Base-by-base conservation (phyloP, 2,329 filamentous ascomycete genomes). In the Stachybotrys elegans region DNA sequence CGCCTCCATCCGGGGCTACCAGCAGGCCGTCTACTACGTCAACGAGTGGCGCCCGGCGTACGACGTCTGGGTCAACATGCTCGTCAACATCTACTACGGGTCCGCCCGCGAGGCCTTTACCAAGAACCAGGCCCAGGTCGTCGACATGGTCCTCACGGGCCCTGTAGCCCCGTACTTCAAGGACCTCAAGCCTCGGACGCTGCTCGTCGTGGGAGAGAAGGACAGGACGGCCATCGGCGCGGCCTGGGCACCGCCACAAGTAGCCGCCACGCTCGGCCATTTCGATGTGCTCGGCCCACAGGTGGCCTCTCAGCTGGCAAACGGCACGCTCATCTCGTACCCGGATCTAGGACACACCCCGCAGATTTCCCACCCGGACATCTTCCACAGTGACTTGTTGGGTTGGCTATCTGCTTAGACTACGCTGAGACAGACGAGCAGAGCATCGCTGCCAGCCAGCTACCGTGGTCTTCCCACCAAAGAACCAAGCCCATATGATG, bases 221-320 rank as follows among this genome's bases (percentile, higher is more conserved):
- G 76, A 79, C 47, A 74, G 63, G 29, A 79, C 76, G 3, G 76
- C 75, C 14, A 73, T 79, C 40, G 76, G 76, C 0, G 73, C 73
- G 52, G 65, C 68, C 41, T 79, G 75, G 74, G 64, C 69, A 11
- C 62, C 69, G 0, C 61, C 65, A 0, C 65, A 65, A 2, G 67
- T 76, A 13, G 65, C 69, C 35, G 64, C 59, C 6, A 60, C 58
- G 50, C 52, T 79, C 13, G 76, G 75, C 0, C 67, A 71, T 49
- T 79, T 76, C 47, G 61, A 70, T 40, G 55, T 72, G 4, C 57
- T 80, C 11, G 75, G 75, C 0, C 68, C 67, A n/a, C 51, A 67
- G 46, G 67, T 70, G 0, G 66, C 65, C 7, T 61, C 55, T 0
- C 60, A 63, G 47, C 73, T 78, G 32, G 69, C 68, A 1, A 62